Percentiles rank a stretch among this genome's conserved stretches.
Evolutionary conservation across 2,329 filamentous ascomycete species (phyloP).

Genomic region (Malbranchea zuffiana): DNA sequence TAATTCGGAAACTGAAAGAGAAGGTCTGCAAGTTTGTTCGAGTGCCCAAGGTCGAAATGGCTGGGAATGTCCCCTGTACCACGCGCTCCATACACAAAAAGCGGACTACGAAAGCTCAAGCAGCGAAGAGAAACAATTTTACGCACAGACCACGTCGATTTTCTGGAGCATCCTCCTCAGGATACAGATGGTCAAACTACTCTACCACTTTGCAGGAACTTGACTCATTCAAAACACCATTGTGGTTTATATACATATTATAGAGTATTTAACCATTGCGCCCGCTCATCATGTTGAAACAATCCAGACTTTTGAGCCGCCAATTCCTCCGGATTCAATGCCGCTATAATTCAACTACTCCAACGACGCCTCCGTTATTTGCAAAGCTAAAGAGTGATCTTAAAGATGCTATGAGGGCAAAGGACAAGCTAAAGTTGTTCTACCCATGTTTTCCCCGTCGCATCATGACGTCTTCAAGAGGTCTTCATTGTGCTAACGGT

Average conservation of each 20-base stretch:
- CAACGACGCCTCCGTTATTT: conserved; percentile 34
- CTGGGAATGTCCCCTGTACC: background rate
- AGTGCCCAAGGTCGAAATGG: background rate
- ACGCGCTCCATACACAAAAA: background rate
- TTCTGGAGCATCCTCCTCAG: conserved; percentile 6
- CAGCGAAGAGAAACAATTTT: conserved; percentile 24
- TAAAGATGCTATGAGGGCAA: conserved; percentile 41
- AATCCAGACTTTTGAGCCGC: conserved; percentile 22
- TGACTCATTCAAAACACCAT: background rate
- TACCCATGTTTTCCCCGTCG: conserved; percentile 1
- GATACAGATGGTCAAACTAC: conserved; percentile 1
- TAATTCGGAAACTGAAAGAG: background rate
- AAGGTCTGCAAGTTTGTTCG: background rate
- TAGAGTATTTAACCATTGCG: too few species aligned
- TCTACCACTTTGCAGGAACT: background rate
- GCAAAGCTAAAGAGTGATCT: conserved; percentile 36
- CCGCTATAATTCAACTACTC: conserved; percentile 32
- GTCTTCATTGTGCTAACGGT: conserved; percentile 6
- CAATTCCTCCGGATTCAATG: conserved; percentile 15
- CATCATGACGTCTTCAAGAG: background rate
- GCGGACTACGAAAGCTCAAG: conserved; percentile 5
- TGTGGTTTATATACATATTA: background rate
- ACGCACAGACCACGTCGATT: conserved; percentile 22
- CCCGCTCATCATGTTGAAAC: conserved; percentile 26
- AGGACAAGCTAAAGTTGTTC: conserved; percentile 36